Evolutionary conservation across 2,329 filamentous ascomycete species (phyloP).

Genomic region (Mycosphaerella sp.): DNA sequence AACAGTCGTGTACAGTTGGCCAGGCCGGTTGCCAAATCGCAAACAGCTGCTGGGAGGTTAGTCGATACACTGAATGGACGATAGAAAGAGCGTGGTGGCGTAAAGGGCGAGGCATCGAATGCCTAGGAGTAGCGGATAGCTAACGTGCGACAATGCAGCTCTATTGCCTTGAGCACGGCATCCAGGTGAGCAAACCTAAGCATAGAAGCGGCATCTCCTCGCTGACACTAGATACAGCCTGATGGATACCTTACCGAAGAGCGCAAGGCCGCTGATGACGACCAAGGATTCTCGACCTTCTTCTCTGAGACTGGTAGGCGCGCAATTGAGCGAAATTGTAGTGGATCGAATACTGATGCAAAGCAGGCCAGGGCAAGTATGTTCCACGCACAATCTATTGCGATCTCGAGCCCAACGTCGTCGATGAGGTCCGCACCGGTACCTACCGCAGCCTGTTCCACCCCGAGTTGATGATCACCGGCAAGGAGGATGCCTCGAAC

Average conservation of each 20-base stretch:
- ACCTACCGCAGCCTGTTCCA: conserved; percentile 96
- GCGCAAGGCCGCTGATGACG: conserved; percentile 85
- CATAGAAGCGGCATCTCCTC: not conserved
- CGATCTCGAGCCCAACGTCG: conserved; percentile 99
- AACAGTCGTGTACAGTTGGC: conserved; percentile 66
- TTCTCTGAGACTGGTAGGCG: conserved; percentile 94
- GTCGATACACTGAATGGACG: conserved; percentile 39
- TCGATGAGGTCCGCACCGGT: conserved; percentile 98
- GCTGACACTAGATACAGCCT: conserved; percentile 54
- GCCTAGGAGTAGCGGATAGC: conserved; percentile 29
- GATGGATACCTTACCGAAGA: conserved; percentile 98
- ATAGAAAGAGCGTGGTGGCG: conserved; percentile 9
- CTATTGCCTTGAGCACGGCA: conserved; percentile 99
- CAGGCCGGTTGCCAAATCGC: conserved; percentile 99
- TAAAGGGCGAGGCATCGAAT: conserved; percentile 24
- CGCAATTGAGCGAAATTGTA: not conserved
- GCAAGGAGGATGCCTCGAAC: conserved; percentile 99
- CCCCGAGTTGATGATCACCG: conserved; percentile 99
- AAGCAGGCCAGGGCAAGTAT: conserved; percentile 90
- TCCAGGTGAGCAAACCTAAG: conserved; percentile 66
- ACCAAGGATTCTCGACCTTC: conserved; percentile 99
- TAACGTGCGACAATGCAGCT: conserved; percentile 56
- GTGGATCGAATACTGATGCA: conserved; percentile 49
- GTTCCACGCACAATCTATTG: conserved; percentile 98
- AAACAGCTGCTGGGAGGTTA: conserved; percentile 99